These are phyloP conservation scores for Aspergillus glaucus DNA, from an alignment of 2,329 filamentous ascomycete species.

Conservation along the genomic window DNA sequence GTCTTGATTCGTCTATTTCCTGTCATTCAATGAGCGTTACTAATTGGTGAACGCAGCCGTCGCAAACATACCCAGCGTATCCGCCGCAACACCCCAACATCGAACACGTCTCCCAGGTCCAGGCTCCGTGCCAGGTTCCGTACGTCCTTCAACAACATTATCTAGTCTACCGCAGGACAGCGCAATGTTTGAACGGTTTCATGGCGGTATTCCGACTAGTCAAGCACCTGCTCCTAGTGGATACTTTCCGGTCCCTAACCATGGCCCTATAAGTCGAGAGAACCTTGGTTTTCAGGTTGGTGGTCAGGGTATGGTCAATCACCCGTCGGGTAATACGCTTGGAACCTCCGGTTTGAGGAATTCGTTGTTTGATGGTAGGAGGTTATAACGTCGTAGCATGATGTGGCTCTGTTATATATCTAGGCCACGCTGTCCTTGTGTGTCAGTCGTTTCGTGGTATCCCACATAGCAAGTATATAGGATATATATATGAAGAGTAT, in stretches of 20 bases:
- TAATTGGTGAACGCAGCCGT: too few species aligned
- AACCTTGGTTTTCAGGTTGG: not conserved
- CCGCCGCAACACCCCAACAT: slow-evolving; percentile 16
- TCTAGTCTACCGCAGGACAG: slow-evolving; percentile 18
- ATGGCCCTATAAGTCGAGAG: not conserved
- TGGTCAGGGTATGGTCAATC: not conserved
- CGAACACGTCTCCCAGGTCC: slow-evolving; percentile 20
- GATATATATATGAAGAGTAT: too few species aligned
- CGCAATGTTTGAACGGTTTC: slow-evolving; percentile 20
- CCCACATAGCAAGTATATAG: too few species aligned
- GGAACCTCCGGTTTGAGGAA: not conserved
- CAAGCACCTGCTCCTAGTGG: not conserved
- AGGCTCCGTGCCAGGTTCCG: slow-evolving; percentile 2
- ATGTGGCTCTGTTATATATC: not conserved
- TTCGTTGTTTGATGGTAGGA: not conserved
- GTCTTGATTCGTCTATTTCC: slow-evolving; percentile 1
- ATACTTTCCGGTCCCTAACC: not conserved
- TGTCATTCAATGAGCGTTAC: not conserved
- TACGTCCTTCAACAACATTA: slow-evolving; percentile 14
- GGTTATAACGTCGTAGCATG: not conserved
- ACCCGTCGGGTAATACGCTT: not conserved
- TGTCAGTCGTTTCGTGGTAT: too few species aligned
- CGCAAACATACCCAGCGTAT: slow-evolving; percentile 5
- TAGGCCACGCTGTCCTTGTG: not conserved
- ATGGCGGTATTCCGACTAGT: slow-evolving; percentile 2